These are phyloP conservation scores for Panicum virgatum DNA, from an alignment of 202 grass and related monocot genomes.

Conservation along the genomic window DNA sequence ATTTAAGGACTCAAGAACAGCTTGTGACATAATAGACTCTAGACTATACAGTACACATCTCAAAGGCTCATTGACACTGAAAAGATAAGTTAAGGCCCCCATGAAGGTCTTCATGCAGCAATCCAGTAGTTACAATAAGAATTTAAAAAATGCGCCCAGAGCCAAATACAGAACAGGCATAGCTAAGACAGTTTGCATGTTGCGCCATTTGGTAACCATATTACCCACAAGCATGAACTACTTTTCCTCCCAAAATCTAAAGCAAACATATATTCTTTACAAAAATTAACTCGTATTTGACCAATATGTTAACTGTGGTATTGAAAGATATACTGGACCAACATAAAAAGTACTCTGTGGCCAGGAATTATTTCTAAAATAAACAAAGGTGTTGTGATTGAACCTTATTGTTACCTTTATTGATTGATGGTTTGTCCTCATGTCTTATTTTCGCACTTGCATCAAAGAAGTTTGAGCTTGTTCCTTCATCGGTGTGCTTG, in stretches of 20 bases:
- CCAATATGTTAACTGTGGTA: background rate
- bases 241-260: background rate
- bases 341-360: conserved; percentile 24
- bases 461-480: conserved; percentile 61
- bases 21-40: background rate
- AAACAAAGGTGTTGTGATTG: background rate
- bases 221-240: background rate
- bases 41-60: conserved; percentile 16
- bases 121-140: background rate
- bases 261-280: background rate
- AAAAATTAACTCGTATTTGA: background rate
- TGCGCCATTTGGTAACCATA: background rate
- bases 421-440: conserved; percentile 43
- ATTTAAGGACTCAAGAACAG: background rate
- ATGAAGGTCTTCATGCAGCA: background rate
- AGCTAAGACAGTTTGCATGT: background rate
- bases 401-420: conserved; percentile 64
- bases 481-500: conserved; percentile 53
- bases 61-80: background rate
- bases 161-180: background rate
- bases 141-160: background rate
- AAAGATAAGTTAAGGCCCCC: conserved; percentile 2
- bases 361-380: background rate
- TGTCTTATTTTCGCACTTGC: conserved; percentile 42
- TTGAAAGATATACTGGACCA: conserved; percentile 6